Conservation (phyloP, 495 filamentous ascomycete genomes). For the Sordaria brevicollis region DNA sequence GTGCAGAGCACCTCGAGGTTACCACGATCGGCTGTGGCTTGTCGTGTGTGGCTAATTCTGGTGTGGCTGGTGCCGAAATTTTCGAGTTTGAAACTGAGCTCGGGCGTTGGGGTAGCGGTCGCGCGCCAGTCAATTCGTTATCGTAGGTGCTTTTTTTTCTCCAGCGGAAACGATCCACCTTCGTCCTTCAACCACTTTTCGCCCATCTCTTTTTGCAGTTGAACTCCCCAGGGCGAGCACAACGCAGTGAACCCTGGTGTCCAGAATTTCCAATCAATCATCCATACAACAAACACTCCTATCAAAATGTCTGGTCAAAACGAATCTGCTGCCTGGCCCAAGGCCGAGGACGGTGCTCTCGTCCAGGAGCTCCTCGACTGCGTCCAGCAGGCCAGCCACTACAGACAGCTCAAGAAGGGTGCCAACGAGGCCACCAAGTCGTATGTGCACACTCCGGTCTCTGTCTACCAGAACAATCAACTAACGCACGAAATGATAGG, state of each 20-base stretch:
- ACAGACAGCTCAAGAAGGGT: slow-evolving; percentile 83
- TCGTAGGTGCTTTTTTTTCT: background rate
- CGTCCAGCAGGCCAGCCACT: slow-evolving; percentile 76
- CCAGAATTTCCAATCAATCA: background rate
- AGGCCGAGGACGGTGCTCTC: slow-evolving; percentile 68
- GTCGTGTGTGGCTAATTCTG: background rate
- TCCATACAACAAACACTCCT: background rate
- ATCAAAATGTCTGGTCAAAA: slow-evolving; percentile 38
- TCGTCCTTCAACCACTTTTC: slow-evolving; percentile 3
- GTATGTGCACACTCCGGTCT: slow-evolving; percentile 3
- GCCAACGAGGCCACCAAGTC: slow-evolving; percentile 68
- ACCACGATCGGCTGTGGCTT: background rate
- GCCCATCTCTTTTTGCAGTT: background rate
- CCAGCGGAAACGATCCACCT: background rate
- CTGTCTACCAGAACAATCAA: background rate
- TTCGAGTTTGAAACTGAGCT: background rate
- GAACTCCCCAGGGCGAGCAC: slow-evolving; percentile 18
- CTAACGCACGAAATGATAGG: slow-evolving; percentile 1
- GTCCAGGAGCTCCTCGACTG: slow-evolving; percentile 75
- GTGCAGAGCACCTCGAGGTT: background rate
- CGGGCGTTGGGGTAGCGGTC: background rate
- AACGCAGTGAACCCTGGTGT: slow-evolving; percentile 23
- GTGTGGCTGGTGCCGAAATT: background rate
- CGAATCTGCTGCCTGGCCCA: slow-evolving; percentile 67
- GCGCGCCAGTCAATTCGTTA: background rate